These are phyloP conservation scores for Nakazawaea ambrosiae DNA, from an alignment of 805 yeast genomes.

Conservation along the genomic window DNA sequence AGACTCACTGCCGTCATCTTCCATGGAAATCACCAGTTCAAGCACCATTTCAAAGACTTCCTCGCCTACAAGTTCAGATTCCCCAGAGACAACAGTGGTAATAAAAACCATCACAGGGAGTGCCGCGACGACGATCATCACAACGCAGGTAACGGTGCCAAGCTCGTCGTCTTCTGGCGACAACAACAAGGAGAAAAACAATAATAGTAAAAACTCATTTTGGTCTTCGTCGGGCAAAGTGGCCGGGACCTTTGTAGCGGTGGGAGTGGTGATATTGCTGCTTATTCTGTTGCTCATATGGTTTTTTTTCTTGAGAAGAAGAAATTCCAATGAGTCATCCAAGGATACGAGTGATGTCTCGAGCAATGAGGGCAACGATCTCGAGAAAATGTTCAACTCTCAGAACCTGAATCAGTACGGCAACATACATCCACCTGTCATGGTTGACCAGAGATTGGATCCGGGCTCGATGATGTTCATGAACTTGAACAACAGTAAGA, in stretches of 20 bases:
- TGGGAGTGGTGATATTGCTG: conserved; percentile 54
- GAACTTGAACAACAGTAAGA: conserved; percentile 35
- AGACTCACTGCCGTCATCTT: too few species aligned
- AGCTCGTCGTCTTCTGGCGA: conserved; percentile 15
- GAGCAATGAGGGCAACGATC: conserved; percentile 7
- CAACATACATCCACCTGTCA: conserved; percentile 15
- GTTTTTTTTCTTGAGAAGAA: conserved; percentile 18
- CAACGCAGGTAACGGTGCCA: conserved; percentile 16
- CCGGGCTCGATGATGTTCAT: conserved; percentile 45
- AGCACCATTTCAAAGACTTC: background rate
- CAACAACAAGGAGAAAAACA: conserved; percentile 4
- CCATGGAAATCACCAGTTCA: too few species aligned
- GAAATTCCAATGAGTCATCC: conserved; percentile 9
- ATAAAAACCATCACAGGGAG: conserved; percentile 16
- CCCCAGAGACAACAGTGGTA: conserved; percentile 11
- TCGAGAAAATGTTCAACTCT: conserved; percentile 16
- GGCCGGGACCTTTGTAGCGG: conserved; percentile 79
- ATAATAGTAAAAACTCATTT: conserved; percentile 31
- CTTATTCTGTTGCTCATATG: conserved; percentile 38
- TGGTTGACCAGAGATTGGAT: conserved; percentile 57
- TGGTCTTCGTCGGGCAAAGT: conserved; percentile 70
- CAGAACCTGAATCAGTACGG: conserved; percentile 11
- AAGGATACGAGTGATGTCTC: conserved; percentile 11
- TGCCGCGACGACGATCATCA: conserved; percentile 15
- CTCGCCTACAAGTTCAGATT: background rate